Evolutionary conservation across 345 rosid genomes (phyloP), one percentile per base, ranked within the genome.

Genomic region (Bruguiera sexangula): DNA sequence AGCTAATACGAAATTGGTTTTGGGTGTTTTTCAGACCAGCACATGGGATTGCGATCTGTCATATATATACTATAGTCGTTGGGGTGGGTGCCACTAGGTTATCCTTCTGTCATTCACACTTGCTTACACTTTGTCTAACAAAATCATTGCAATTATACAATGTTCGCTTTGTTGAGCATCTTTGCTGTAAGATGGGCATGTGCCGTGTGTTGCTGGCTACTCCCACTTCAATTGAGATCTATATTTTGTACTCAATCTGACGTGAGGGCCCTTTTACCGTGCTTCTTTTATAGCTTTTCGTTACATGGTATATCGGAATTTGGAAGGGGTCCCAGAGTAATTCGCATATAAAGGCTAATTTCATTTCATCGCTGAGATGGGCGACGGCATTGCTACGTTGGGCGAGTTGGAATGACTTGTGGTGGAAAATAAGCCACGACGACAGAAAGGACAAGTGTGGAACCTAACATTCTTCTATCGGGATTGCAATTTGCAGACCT

Each of bases 61-160:
- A 24, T 6, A 15, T 37, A 15, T 37, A 37, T 8, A 34, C 2
- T 53, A 29, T 24, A 72, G 70, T 63, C 56, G 72, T 56, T 74
- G 59, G n/a, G 52, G 69, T 18, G 76, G 77, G 70, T 51, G n/a
- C 55, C 70, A 24, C 0, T 19, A 20, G 64, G 15, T 56, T 34
- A 24, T 53, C 52, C 68, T 60, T 29, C 51, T 34, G 37, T 53
- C 52, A 64, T 55, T 36, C 51, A 62, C 66, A 50, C 46, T 60
- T 77, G 79, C 59, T 54, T 54, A 30, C 46, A 30, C 71, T 73
- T 76, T 75, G 51, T 69, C 69, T 6, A 70, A 68, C 78, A 78
- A 52, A 71, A 79, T 82, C 63, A 82, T 76, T 52, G 24, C 75
- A 78, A 76, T 70, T 53, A 70, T 57, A 18, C 61, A 21, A 30